phyloP scores from a whole-genome alignment of 306 rosid species.

The Vigna hirtella region DNA sequence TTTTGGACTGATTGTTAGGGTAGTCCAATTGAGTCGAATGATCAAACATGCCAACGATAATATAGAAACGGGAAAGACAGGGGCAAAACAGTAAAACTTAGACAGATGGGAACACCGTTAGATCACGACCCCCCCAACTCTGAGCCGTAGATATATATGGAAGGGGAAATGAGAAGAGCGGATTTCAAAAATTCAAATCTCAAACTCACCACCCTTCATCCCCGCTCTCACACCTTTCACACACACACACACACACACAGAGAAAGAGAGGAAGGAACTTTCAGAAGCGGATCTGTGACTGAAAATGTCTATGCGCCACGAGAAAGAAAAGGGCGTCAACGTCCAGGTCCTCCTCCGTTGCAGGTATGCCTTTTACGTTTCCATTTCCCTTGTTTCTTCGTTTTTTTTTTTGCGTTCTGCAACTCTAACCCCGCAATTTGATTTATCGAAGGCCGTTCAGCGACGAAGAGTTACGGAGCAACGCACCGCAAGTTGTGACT shows the following conservation, averaged over 20 bases:
- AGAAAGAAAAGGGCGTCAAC: conserved; percentile 93
- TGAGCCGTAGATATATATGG: conserved; percentile 52
- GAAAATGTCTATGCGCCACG: conserved; percentile 81
- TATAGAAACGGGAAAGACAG: not conserved
- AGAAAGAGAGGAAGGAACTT: conserved; percentile 9
- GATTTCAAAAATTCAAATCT: conserved; percentile 71
- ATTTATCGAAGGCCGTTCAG: conserved; percentile 70
- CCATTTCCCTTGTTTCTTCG: not conserved
- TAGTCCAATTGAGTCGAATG: not conserved
- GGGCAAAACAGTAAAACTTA: conserved; percentile 4
- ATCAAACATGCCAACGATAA: not conserved
- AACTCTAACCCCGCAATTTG: not conserved
- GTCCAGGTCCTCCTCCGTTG: conserved; percentile 97
- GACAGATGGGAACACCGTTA: conserved; percentile 2
- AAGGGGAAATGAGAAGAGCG: conserved; percentile 51
- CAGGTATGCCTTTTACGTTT: conserved; percentile 53
- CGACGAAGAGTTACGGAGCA: conserved; percentile 86
- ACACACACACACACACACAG: not conserved
- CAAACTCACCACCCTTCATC: conserved; percentile 37
- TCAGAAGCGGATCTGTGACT: conserved; percentile 50
- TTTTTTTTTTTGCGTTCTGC: not conserved
- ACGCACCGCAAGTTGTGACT: conserved; percentile 88
- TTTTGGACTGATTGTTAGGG: not conserved
- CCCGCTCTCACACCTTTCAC: not conserved
- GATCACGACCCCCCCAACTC: not conserved